Conservation (phyloP, 208 protist genomes). For the Trypanosoma boissoni region DNA sequence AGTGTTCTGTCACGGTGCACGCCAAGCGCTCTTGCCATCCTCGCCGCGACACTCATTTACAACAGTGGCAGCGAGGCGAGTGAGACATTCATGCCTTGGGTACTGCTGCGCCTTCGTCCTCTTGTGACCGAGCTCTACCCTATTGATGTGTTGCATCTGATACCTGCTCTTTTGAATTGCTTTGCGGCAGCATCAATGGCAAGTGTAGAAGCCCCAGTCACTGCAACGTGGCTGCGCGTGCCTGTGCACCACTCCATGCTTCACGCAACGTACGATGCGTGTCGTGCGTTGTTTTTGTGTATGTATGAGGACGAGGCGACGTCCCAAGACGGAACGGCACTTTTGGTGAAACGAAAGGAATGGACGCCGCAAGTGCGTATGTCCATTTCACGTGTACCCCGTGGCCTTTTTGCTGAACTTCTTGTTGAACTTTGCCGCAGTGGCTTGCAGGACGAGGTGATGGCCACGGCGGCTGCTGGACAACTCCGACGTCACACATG, state of each 20-base stretch:
- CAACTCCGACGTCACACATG: slow-evolving; percentile 37
- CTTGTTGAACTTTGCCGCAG: slow-evolving; percentile 39
- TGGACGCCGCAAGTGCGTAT: slow-evolving; percentile 44
- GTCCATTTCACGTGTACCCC: slow-evolving; percentile 51
- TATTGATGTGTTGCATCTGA: slow-evolving; percentile 61
- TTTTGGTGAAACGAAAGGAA: slow-evolving; percentile 21
- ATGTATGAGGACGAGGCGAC: slow-evolving; percentile 49
- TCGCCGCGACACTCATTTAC: slow-evolving; percentile 38
- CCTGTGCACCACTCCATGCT: slow-evolving; percentile 25
- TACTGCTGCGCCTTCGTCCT: slow-evolving; percentile 38
- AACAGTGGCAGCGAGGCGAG: slow-evolving; percentile 10
- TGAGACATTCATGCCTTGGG: slow-evolving; percentile 46
- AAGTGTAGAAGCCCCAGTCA: background rate
- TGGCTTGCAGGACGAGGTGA: slow-evolving; percentile 37
- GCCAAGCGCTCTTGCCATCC: slow-evolving; percentile 57
- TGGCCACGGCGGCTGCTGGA: slow-evolving; percentile 45
- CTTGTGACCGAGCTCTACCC: slow-evolving; percentile 55
- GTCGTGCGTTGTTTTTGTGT: slow-evolving; percentile 56
- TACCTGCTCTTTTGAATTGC: slow-evolving; percentile 37
- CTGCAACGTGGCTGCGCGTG: slow-evolving; percentile 3
- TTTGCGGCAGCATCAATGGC: slow-evolving; percentile 16
- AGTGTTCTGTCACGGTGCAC: slow-evolving; percentile 35
- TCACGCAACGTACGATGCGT: slow-evolving; percentile 67
- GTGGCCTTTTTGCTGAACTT: slow-evolving; percentile 42
- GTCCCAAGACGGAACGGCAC: background rate